These are phyloP conservation scores for Solanum rostratum DNA, from an alignment of 257 asterid genomes.

Conservation along the genomic window DNA sequence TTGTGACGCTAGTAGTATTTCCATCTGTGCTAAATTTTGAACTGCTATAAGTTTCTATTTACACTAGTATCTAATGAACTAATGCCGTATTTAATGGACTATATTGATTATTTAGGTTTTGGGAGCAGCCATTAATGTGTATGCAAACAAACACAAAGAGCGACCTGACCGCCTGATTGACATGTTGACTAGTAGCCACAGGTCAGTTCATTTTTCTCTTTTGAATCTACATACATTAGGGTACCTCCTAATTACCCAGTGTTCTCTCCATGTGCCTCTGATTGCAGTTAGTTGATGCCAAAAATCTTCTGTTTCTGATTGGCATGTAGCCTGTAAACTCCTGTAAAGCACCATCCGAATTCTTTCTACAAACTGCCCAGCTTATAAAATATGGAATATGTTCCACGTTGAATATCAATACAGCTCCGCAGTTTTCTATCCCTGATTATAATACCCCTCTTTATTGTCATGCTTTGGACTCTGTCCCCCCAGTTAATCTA, in stretches of 20 bases:
- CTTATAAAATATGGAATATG: background rate
- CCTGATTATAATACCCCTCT: background rate
- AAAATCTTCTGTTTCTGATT: background rate
- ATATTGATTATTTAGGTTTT: slow-evolving; percentile 44
- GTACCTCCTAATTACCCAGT: background rate
- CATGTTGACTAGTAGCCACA: slow-evolving; percentile 95
- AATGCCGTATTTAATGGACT: background rate
- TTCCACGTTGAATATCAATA: background rate
- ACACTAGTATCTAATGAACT: background rate
- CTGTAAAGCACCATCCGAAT: background rate
- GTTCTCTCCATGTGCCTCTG: background rate
- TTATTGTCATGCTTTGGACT: background rate
- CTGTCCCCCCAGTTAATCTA: background rate
- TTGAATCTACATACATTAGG: background rate
- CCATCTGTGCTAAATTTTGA: background rate
- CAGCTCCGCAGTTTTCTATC: background rate
- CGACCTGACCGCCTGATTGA: slow-evolving; percentile 98
- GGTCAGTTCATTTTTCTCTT: slow-evolving; percentile 16
- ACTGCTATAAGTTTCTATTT: background rate
- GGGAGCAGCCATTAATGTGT: slow-evolving; percentile 96
- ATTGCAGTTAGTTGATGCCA: background rate
- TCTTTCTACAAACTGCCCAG: background rate
- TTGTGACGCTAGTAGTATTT: background rate
- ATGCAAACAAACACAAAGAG: slow-evolving; percentile 95
- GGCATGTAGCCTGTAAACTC: background rate